Evolutionary conservation across 148 eudicot species (phyloP), one percentile per base, ranked within the genome.

Genomic region (Rhododendron kiyosumense): DNA sequence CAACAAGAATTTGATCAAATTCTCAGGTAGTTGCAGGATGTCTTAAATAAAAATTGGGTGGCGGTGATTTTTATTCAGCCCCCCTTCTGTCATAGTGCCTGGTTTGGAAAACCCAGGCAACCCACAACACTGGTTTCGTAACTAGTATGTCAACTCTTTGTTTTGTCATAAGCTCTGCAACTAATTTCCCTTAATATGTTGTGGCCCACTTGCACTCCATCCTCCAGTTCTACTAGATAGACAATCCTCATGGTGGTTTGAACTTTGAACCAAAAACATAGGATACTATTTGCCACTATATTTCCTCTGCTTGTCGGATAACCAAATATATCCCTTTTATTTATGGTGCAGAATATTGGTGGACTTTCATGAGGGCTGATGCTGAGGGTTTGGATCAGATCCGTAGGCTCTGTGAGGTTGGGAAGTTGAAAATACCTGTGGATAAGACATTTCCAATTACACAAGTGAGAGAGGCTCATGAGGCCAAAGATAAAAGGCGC

Each of bases 281-380:
- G 51, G 52, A 76, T 76, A 36, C 49, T n/a, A 34, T 36, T 38
- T 43, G 57, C 45, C 14, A 1, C 7, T 12, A 38, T 32, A 28
- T 71, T 69, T 84, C 26, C 26, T 67, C 32, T 17, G 51, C 26
- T 69, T 43, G 30, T 48, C 20, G 2, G 22, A 52, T 45, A n/a
- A 81, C 78, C 71, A n/a, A 83, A 45, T 0, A 24, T 8, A 65
- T 17, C 81, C n/a, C 48, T 69, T 84, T 73, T 12, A 43, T 22
- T 63, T 24, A 41, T 54, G 84, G 17, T 87, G 78, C 92, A 97
- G 99, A 91, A 83, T 97, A 97, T 86, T 92, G 85, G 89, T 97
- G 99, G 98, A 91, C 93, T 28, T 95, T 90, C 89, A 97, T 97
- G 99, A 93, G 99, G 88, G 92, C 96, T 43, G 99, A 97, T 90